Base-by-base conservation (phyloP, 108 stramenopile species). In the Chaetoceros muelleri region DNA sequence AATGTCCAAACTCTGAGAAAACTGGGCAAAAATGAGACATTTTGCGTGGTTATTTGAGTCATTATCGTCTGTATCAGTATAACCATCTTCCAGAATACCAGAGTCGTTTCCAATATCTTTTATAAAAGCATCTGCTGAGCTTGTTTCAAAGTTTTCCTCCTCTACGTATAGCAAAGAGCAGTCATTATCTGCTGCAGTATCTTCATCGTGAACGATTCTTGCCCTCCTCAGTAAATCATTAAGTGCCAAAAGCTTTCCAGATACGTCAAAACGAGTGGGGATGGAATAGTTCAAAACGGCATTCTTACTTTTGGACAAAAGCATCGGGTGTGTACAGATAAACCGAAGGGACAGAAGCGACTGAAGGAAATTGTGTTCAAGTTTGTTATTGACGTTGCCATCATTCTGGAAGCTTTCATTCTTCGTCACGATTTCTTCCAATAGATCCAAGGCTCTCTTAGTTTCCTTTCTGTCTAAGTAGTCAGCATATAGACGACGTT, bases 1-100 rank as follows among this genome's bases (percentile, higher is more conserved):
- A 30, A 88, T 65, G 49, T 93, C 89, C 24, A 96, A 69, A 40
- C 83, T 83, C 46, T 71, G 58, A 28, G 76, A 75, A 65, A 90
- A 89, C 57, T 94, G 92, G 22, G 84, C 85, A 60, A 94, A 94
- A 25, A 94, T 84, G 29, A 94, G 70, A 58, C 85, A 89, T 54
- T 87, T 94, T 28, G 65, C 65, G 7, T 48, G 18, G 24, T 44
- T 47, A 22, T 19, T 3, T 40, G 46, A 20, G 18, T 46, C 47
- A 20, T 53, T 65, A 25, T 44, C 28, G 2, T n/a, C 46, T 3
- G 17, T 23, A 28, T 0, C 7, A 16, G 2, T 58, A 3, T 20
- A 1, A 21, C 18, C 34, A 3, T 18, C 10, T 13, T 52, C 57
- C 16, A 23, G 19, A 8, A 51, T 21, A 10, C 40, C 24, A 27